Conservation (phyloP, 352 stramenopile genomes). For the Phytophthora fragariaefolia region DNA sequence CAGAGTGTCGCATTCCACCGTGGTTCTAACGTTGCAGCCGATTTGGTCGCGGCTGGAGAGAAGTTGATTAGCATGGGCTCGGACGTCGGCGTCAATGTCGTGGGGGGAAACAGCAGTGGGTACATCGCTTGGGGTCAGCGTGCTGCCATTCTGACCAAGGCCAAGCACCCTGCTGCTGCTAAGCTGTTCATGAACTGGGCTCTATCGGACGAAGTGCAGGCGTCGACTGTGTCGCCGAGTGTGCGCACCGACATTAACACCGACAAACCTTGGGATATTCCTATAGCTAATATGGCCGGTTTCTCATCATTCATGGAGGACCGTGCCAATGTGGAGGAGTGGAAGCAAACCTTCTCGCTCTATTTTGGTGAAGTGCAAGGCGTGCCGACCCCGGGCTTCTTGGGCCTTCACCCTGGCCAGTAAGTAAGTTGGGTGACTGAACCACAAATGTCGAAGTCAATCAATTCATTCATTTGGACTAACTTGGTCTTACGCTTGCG, state of each 20-base stretch:
- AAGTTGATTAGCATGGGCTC: slow-evolving; percentile 39
- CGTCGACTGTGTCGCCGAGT: slow-evolving; percentile 20
- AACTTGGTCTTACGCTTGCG: not conserved
- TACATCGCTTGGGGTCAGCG: slow-evolving; percentile 56
- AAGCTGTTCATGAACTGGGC: slow-evolving; percentile 71
- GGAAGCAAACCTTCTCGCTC: slow-evolving; percentile 51
- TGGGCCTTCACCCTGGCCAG: slow-evolving; percentile 46
- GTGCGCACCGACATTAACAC: slow-evolving; percentile 51
- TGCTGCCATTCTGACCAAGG: slow-evolving; percentile 57
- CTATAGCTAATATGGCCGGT: slow-evolving; percentile 33
- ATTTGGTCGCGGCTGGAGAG: slow-evolving; percentile 28
- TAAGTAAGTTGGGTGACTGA: no score
- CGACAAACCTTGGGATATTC: slow-evolving; percentile 38
- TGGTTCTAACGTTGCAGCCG: slow-evolving; percentile 35
- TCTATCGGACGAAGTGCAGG: slow-evolving; percentile 44
- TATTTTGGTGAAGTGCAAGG: slow-evolving; percentile 64
- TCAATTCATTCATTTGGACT: not conserved
- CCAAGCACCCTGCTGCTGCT: slow-evolving; percentile 49
- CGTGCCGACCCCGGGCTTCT: slow-evolving; percentile 41
- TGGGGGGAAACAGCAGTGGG: slow-evolving; percentile 27
- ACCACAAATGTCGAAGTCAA: not conserved
- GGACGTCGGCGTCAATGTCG: slow-evolving; percentile 10
- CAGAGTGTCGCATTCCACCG: slow-evolving; percentile 47
- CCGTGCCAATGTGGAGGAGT: slow-evolving; percentile 47
- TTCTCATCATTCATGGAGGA: slow-evolving; percentile 60